These are phyloP conservation scores for Arabidopsis suecica DNA, from an alignment of 345 rosid genomes.

Conservation along the genomic window DNA sequence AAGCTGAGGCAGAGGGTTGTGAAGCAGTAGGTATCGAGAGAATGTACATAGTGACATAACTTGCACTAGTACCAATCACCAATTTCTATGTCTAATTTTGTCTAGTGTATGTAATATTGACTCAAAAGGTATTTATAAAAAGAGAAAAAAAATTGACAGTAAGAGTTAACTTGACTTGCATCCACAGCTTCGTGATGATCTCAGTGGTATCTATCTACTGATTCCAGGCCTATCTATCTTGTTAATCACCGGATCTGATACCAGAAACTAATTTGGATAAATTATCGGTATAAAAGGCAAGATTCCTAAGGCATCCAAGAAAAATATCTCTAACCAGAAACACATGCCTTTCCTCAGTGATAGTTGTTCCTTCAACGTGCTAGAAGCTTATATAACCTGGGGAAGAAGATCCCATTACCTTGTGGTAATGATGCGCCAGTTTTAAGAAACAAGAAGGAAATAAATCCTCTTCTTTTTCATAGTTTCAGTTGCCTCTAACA, in stretches of 20 bases:
- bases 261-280: constrained; percentile 7
- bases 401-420: constrained; percentile 26
- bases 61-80: constrained; percentile 26
- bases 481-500: not conserved
- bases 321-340: not conserved
- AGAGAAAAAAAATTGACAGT: constrained; percentile 26
- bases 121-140: constrained; percentile 5
- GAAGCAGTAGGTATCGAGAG: constrained; percentile 29
- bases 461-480: not conserved
- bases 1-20: constrained; percentile 19
- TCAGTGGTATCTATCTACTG: constrained; percentile 8
- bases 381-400: not conserved
- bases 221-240: constrained; percentile 5
- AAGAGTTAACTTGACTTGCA: constrained; percentile 19
- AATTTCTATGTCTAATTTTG: constrained; percentile 23
- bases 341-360: not conserved
- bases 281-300: constrained; percentile 8
- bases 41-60: constrained; percentile 37
- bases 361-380: constrained; percentile 13
- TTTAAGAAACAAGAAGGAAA: not conserved
- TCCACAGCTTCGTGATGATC: not conserved
- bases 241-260: not conserved
- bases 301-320: not conserved
- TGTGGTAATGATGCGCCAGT: constrained; percentile 22
- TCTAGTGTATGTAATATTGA: constrained; percentile 18